Base-by-base conservation (phyloP, 2,329 filamentous ascomycete species). In the Colletotrichum echinochloae region DNA sequence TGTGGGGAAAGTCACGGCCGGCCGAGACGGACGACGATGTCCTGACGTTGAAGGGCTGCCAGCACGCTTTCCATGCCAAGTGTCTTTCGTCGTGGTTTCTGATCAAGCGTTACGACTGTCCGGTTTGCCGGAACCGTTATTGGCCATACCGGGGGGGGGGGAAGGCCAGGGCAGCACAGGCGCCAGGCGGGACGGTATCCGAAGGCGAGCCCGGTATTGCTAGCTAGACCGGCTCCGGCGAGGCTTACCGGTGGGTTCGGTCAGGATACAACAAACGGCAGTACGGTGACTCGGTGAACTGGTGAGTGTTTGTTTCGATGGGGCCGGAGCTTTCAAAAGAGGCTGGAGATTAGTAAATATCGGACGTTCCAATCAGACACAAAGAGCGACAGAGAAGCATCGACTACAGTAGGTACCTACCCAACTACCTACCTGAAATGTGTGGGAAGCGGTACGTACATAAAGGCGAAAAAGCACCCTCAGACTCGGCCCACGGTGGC, bases 81-180 rank as follows among this genome's bases (percentile, higher is more conserved):
- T 84, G 82, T 30, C 75, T 84, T 30, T 78, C 77, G 2, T 78
- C 77, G 0, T 84, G 82, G 82, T 82, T 82, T 60, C 66, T 82
- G 41, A 76, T 77, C 35, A 75, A 77, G 26, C 75, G 80, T 4
- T 78, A 79, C 62, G 76, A 79, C 37, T 84, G 82, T 44, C 82
- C 82, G 0, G 74, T 84, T 1, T 84, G 82, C 65, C 74, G 82
- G 26, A 74, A 73, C 14, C 72, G 68, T 9, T 83, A 82, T 68
- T 83, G 77, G 60, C 72, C n/a, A n/a, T n/a, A 75, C 52, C 56
- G 39, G 28, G 60, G 63, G 26, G 57, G 70, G 20, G 72, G 35
- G 35, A 71, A 46, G 41, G 54, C 65, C 20, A 60, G 65, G 46
- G 61, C 65, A 39, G 37, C 64, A 23, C 55, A 49, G 18, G 56